Base-by-base conservation (phyloP, 176 grass and related monocot genomes). In the Oryza rufipogon region DNA sequence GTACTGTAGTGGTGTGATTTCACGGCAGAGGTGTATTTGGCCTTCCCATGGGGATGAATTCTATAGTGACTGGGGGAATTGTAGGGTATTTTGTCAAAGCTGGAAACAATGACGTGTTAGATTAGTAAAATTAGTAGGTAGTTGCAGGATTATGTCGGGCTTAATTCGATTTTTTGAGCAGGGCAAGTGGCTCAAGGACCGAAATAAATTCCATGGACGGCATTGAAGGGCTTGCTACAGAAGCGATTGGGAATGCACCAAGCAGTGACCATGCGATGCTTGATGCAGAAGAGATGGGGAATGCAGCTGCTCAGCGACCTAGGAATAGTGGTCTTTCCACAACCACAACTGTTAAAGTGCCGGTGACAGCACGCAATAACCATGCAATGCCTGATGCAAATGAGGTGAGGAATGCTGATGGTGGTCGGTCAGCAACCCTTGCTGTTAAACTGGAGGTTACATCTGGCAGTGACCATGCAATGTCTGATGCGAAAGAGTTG, bases 161-260 rank as follows among this genome's bases (percentile, higher is more conserved):
- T 42, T 39, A 78, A 56, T 68, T 30, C 64, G 15, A 68, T 20
- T 70, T 49, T 68, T 70, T 86, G 6, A 61, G 30, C 80, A 87
- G 88, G 39, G 63, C 17, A 86, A 67, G n/a, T 68, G 42, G 30
- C 79, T 78, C 75, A 68, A 17, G 4, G 34, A 14, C 20, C 10
- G 48, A 44, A 20, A 22, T 9, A 0, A 80, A 63, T 58, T 11
- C 84, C 17, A 79, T 86, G 74, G 16, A 64, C 2, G 79, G 68
- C 7, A 11, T 79, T 70, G 75, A 83, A 83, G 85, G 61, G 63
- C 49, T 84, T 86, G 74, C 61, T n/a, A 16, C 48, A 74, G 68
- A 79, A 65, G 36, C 78, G 23, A 78, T 73, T 22, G 25, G 66
- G 75, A 84, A 79, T 48, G 73, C 19, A 54, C 34, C 56, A 52